Percentiles rank a stretch among this genome's conserved stretches.
phyloP scores from a whole-genome alignment of 2,329 filamentous ascomycete genomes.

The Trichocomaceae sp. region DNA sequence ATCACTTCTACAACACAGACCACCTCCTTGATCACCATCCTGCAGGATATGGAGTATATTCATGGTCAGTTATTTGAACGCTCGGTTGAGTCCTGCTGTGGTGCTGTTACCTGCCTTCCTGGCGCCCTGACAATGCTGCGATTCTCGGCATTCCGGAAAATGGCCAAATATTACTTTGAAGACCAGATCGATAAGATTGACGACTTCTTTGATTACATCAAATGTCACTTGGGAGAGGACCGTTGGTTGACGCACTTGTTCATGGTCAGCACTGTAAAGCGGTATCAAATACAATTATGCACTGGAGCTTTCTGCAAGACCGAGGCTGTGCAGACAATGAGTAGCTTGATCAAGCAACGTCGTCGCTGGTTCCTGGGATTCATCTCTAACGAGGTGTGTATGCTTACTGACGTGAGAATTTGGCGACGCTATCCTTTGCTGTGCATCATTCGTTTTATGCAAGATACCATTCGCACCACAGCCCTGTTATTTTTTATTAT shows the following conservation, averaged over 20 bases:
- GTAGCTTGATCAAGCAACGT: constrained; percentile 83
- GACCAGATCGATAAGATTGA: constrained; percentile 94
- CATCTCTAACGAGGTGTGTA: constrained; percentile 96
- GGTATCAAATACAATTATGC: constrained; percentile 96
- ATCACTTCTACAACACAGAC: constrained; percentile 91
- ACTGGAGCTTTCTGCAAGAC: constrained; percentile 98
- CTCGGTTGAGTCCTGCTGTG: constrained; percentile 89
- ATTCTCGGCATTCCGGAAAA: constrained; percentile 90
- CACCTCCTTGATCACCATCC: constrained; percentile 78
- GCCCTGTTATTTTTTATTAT: constrained; percentile 92
- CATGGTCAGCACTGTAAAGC: constrained; percentile 92
- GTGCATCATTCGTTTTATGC: constrained; percentile 80
- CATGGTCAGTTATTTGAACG: constrained; percentile 95
- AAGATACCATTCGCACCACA: constrained; percentile 93
- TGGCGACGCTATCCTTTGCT: constrained; percentile 89
- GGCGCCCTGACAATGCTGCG: constrained; percentile 93
- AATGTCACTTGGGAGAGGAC: constrained; percentile 91
- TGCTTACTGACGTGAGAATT: constrained; percentile 88
- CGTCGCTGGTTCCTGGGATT: constrained; percentile 95
- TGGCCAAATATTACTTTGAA: constrained; percentile 98
- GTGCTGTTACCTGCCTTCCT: constrained; percentile 87
- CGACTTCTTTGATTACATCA: constrained; percentile 93
- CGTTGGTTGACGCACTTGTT: constrained; percentile 96
- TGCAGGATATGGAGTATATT: constrained; percentile 98
- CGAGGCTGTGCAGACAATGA: constrained; percentile 84